Evolutionary conservation across 2,329 filamentous ascomycete genomes (phyloP), one percentile per base, ranked within the genome.

Genomic region (Juglanconis sp.): DNA sequence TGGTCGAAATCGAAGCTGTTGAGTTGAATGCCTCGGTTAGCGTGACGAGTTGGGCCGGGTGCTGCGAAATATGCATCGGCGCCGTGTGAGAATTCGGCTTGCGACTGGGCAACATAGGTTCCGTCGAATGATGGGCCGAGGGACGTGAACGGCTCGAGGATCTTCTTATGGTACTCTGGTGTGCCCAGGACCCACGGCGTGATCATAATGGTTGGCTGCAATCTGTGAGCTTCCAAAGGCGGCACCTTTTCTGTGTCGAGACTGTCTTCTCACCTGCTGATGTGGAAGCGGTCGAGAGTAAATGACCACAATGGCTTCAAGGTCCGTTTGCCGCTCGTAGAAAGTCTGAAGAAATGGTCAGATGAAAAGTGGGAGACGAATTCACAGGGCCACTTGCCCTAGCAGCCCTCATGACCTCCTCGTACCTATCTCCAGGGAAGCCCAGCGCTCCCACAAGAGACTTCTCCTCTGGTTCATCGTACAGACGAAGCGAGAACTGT

Each of bases 401-500:
- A 11, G 47, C 31, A 7, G 53, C 53, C 40, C 35, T 32, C 38
- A 55, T 47, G 13, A 55, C 38, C 53, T 55, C 53, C 13, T 46
- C 40, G 17, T 17, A 46, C 15, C 31, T 13, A 13, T 35, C 24
- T 8, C 40, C 53, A 34, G 53, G 34, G 15, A 55, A 55, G 2
- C 40, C 53, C 11, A 55, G 4, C 5, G 31, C 31, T 15, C 40
- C 53, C 9, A 47, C 13, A 2, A 55, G 30, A 9, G 53, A n/a
- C 17, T 55, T 55, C 40, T 55, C 53, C 6, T 38, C 24, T 4
- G 53, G 53, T n/a, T 55, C 53, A 35, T 55, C 53, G 15, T 55
- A 55, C 4, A 55, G 40, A 2, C 53, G 53, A 17, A 55, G 4
- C 4, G 40, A 34, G 32, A 77, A 67, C 5, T 75, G 74, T 1